Evolutionary conservation across 179 eudicot species (phyloP).

Genomic region (Silene vulgaris): DNA sequence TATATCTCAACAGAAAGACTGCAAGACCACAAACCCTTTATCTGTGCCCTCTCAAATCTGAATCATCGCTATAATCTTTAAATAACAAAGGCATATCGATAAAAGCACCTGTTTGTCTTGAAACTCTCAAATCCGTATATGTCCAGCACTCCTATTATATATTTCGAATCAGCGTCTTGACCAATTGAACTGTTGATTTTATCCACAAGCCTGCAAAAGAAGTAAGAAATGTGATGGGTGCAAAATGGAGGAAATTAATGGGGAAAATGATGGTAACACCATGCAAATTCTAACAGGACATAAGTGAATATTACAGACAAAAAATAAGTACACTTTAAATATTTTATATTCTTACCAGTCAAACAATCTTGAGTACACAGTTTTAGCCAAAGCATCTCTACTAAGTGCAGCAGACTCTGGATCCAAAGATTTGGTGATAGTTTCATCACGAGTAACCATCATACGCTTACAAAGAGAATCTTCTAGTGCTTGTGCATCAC

Average conservation of each 20-base stretch:
- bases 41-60: slow-evolving; percentile 9
- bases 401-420: slow-evolving; percentile 81
- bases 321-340: slow-evolving; percentile 16
- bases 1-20: not conserved
- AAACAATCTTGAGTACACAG: slow-evolving; percentile 89
- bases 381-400: slow-evolving; percentile 95
- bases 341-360: slow-evolving; percentile 59
- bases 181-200: slow-evolving; percentile 85
- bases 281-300: not conserved
- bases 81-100: slow-evolving; percentile 51
- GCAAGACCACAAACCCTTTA: not conserved
- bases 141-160: slow-evolving; percentile 85
- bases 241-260: not conserved
- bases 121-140: slow-evolving; percentile 98
- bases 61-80: slow-evolving; percentile 24
- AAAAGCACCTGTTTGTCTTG: slow-evolving; percentile 98
- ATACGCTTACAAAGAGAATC: slow-evolving; percentile 96
- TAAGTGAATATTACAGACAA: not conserved
- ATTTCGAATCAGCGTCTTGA: slow-evolving; percentile 81
- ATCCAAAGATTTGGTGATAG: slow-evolving; percentile 82
- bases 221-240: not conserved
- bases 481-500: slow-evolving; percentile 80
- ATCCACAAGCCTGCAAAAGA: slow-evolving; percentile 72
- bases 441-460: slow-evolving; percentile 94
- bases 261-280: not conserved